phyloP scores from a whole-genome alignment of 164 flowering plant genomes.

The Cinnamomum micranthum region DNA sequence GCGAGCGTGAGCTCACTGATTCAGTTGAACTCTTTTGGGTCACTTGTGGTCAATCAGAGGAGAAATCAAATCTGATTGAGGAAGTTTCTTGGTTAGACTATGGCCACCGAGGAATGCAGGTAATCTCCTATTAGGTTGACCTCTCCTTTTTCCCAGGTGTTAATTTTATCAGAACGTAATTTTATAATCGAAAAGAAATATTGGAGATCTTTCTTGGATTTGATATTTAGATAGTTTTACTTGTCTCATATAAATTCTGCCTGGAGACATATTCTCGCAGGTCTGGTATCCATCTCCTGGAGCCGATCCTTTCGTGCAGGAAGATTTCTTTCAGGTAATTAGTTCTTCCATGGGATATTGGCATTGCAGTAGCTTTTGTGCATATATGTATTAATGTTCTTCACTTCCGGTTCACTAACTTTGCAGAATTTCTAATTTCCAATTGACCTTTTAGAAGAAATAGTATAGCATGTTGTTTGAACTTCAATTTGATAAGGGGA shows the following conservation, averaged over 20 bases:
- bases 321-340: constrained; percentile 93
- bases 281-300: constrained; percentile 99
- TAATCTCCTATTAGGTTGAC: constrained; percentile 21
- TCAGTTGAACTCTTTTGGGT: constrained; percentile 98
- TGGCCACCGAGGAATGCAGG: constrained; percentile 99
- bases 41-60: constrained; percentile 90
- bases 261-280: constrained; percentile 61
- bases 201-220: not conserved
- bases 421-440: not conserved
- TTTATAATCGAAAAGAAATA: too few relatives aligned
- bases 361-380: not conserved
- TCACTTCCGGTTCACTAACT: not conserved
- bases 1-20: constrained; percentile 83
- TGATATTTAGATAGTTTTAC: constrained; percentile 12
- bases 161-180: too few relatives aligned
- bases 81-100: constrained; percentile 98
- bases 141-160: not conserved
- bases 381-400: not conserved
- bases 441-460: not conserved
- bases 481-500: not conserved
- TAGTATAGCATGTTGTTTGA: not conserved
- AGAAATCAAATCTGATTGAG: constrained; percentile 79
- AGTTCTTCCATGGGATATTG: not conserved
- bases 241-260: constrained; percentile 46
- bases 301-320: constrained; percentile 82